A percentile compares a stretch with the other conserved stretches of the same genome.
Conservation (phyloP, 2,329 filamentous ascomycete species). For the Exophiala sp. region DNA sequence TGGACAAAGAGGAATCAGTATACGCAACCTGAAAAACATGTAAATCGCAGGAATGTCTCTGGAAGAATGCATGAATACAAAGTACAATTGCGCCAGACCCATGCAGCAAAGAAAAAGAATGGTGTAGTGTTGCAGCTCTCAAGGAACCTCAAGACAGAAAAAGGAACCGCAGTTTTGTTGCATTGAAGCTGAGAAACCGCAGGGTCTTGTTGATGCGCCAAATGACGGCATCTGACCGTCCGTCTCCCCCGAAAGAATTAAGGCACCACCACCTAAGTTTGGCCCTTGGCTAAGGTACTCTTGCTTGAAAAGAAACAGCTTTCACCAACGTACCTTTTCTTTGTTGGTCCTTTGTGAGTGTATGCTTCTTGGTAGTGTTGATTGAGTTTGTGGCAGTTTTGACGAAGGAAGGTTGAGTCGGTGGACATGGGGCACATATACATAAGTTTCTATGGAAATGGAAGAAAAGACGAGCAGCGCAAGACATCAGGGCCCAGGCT, state of each 20-base stretch:
- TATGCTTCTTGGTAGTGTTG: neutral
- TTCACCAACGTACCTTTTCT: neutral
- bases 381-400: neutral
- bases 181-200: too few species aligned
- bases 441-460: neutral
- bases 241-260: too few species aligned
- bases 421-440: conserved; percentile 14
- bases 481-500: conserved; percentile 13
- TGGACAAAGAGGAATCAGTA: neutral
- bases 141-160: too few species aligned
- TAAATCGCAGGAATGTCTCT: neutral
- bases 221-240: too few species aligned
- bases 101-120: neutral
- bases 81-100: neutral
- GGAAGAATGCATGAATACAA: neutral
- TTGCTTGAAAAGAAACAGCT: neutral
- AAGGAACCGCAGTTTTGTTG: too few species aligned
- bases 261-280: too few species aligned
- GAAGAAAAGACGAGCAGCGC: conserved; percentile 13
- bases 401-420: conserved; percentile 10
- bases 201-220: too few species aligned
- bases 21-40: neutral
- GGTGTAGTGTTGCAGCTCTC: neutral
- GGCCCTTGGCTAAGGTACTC: too few species aligned
- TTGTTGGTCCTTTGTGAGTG: neutral